Base-by-base conservation (phyloP, 768 basidiomycete genomes). In the Ramaria sp. region DNA sequence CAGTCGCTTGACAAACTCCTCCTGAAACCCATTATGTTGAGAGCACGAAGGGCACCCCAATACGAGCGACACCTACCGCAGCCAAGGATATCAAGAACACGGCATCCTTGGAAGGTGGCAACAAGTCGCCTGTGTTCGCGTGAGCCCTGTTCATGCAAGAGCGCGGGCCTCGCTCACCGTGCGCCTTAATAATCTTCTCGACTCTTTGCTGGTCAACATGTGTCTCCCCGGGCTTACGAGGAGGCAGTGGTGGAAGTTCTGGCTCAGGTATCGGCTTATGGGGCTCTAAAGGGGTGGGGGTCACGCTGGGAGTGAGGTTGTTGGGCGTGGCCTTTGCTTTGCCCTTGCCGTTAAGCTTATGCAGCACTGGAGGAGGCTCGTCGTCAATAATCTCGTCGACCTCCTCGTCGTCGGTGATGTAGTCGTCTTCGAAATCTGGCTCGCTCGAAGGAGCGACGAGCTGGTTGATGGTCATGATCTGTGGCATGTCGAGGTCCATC, bases 1-100 rank as follows among this genome's bases (percentile, higher is more conserved):
- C 65, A 91, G 74, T 50, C 82, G 78, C 68, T 88, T 87, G 55
- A 92, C 79, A 66, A 91, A 92, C 65, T 91, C 87, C 71, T 93
- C 90, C 91, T 93, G 65, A 37, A 47, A 50, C 53, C 41, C 54
- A 33, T 41, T 34, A 39, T 47, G 45, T 34, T 46, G 52, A 53
- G 45, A 53, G 53, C 49, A 55, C 12, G 54, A 19, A 11, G 37
- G 33, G 47, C 7, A 11, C 24, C 20, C 13, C 38, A 47, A 57
- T 43, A 52, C 48, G 48, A 30, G 27, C 64, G 75, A 49, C 64
- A 66, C 72, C 61, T 54, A 91, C 91, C 39, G 90, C 84, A 49
- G 89, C 89, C 59, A 86, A 71, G 10, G 88, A 83, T 22, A 92
- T 69, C 57, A 90, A 68, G 63, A 85, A 91, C 7, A 83, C 69